A percentile compares a stretch with the other conserved stretches of the same genome.
Evolutionary conservation across 768 basidiomycete genomes (phyloP).

Genomic region (Leccinum obscurum): DNA sequence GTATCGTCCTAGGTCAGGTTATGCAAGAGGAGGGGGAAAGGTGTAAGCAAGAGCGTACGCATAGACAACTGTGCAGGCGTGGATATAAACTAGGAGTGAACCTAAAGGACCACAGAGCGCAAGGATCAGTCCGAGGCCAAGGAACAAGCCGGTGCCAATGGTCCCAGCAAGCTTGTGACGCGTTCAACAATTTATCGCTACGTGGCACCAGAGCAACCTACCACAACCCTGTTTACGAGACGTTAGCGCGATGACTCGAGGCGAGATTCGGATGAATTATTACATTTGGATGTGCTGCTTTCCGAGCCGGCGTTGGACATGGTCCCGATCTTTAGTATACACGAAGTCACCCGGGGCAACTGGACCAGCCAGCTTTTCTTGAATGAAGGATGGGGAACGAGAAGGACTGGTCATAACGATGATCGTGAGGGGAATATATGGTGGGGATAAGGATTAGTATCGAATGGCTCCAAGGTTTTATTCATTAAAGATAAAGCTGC

Average conservation of each 20-base stretch:
- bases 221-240: constrained; percentile 20
- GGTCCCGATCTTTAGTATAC: constrained; percentile 17
- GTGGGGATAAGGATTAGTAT: not conserved
- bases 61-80: constrained; percentile 30
- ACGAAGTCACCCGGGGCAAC: constrained; percentile 11
- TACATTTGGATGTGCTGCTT: constrained; percentile 26
- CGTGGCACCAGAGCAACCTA: constrained; percentile 7
- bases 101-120: constrained; percentile 29
- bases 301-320: constrained; percentile 22
- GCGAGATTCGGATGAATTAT: not conserved
- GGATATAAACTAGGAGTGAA: constrained; percentile 29
- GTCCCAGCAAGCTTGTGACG: constrained; percentile 28
- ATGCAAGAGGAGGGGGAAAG: not conserved
- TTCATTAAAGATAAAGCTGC: not conserved
- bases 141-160: constrained; percentile 34
- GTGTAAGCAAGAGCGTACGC: constrained; percentile 19
- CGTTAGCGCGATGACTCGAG: not conserved
- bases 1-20: constrained; percentile 26
- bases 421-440: not conserved
- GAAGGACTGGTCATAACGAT: not conserved
- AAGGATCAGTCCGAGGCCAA: constrained; percentile 32
- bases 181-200: not conserved
- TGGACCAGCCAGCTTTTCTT: constrained; percentile 2
- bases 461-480: not conserved
- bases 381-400: not conserved